Percentiles rank a stretch among this genome's conserved stretches.
phyloP scores from a whole-genome alignment of 2,329 filamentous ascomycete genomes.

The Orbilia blumenaviensis region DNA sequence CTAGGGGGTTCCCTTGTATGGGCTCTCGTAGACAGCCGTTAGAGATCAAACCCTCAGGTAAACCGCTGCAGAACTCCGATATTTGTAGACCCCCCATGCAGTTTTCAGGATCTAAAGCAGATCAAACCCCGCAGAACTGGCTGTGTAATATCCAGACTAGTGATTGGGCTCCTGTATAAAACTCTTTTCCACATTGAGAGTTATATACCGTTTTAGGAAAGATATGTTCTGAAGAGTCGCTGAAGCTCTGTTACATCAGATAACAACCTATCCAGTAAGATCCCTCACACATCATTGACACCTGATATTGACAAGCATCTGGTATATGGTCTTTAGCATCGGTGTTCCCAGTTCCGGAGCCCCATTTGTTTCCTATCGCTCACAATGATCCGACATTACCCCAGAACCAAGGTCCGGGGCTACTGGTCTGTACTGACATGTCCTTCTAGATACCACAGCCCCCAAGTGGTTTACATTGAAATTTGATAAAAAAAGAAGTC shows the following conservation, averaged over 20 bases:
- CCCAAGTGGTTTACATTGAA: neutral
- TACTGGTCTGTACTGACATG: neutral
- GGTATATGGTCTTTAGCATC: neutral
- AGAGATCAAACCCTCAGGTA: neutral
- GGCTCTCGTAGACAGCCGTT: neutral
- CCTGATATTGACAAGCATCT: slow-evolving; percentile 1
- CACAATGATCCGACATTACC: slow-evolving; percentile 1
- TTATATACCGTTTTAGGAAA: neutral
- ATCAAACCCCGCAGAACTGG: neutral
- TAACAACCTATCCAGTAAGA: neutral
- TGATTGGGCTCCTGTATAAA: neutral
- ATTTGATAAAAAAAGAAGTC: neutral
- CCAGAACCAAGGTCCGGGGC: slow-evolving; percentile 6
- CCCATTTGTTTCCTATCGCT: neutral
- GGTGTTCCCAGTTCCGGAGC: neutral
- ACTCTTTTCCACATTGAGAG: neutral
- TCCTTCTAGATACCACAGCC: neutral
- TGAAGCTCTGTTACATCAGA: neutral
- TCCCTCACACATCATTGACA: neutral
- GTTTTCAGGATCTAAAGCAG: neutral
- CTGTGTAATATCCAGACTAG: neutral
- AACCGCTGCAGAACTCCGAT: slow-evolving; percentile 6
- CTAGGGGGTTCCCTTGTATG: neutral
- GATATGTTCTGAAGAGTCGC: neutral
- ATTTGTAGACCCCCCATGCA: neutral